Evolutionary conservation across 2,329 filamentous ascomycete genomes (phyloP), one percentile per base, ranked within the genome.

Genomic region (Coccinonectria pachysandricola): DNA sequence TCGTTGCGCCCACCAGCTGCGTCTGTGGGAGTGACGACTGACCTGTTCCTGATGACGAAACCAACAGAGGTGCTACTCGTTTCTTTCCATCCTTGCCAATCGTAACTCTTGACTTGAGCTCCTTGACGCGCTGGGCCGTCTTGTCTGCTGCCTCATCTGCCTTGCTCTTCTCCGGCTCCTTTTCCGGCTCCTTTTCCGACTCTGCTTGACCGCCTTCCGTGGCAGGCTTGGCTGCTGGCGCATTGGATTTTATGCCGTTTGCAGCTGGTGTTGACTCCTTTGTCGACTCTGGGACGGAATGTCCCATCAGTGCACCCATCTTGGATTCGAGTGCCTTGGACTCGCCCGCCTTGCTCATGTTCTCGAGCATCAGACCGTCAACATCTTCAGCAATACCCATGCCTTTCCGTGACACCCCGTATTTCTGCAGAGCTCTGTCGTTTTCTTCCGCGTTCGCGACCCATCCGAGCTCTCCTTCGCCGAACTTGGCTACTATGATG

Each of bases 261-360:
- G 59, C 56, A n/a, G 50, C 59, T 27, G 60, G 53, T 4, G 58
- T 53, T 7, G 57, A 52, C 26, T 64, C 60, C 20, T 73, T 72
- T 4, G 65, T 60, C 17, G 73, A 71, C 4, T 67, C 64, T 4
- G 68, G 54, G 3, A 68, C 67, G 11, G 71, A 69, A 48, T 94
- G 87, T 5, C 88, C 88, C 91, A 98, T 98, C 19, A 98, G 59
- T n/a, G 88, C 88, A 8, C 91, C 91, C 91, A 98, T 98, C 39
- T 88, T 75, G 3, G 86, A 91, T 56, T 98, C 84, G 0, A 88
- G 87, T 5, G 81, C 87, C 38, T 79, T 83, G 16, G 88, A 70
- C 52, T 98, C 91, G 12, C 81, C 88, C 21, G 80, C 86, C 50
- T 92, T 95, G 57, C 86, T 94, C 50, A 79, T 80, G 43, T 92